Conservation (phyloP, 805 yeast genomes). For the Candida namnaoensis region DNA sequence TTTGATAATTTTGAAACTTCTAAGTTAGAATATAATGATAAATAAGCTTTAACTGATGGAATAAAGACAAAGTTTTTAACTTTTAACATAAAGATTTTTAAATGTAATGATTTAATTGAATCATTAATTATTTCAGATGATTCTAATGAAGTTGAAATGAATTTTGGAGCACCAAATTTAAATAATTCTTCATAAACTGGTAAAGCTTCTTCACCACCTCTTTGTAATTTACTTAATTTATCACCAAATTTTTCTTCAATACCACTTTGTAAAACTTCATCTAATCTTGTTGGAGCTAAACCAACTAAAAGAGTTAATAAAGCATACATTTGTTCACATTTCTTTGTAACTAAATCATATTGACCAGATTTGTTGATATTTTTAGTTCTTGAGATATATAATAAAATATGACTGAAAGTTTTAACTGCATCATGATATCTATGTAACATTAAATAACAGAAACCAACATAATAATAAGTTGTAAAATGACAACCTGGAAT, state of each 20-base stretch:
- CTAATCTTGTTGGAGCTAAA: constrained; percentile 36
- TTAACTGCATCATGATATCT: constrained; percentile 42
- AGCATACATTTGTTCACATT: constrained; percentile 43
- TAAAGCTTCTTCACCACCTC: constrained; percentile 33
- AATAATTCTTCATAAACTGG: constrained; percentile 36
- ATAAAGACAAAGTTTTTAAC: constrained; percentile 27
- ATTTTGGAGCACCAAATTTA: constrained; percentile 38
- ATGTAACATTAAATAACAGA: constrained; percentile 40
- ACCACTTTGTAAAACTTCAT: constrained; percentile 33
- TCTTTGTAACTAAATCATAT: constrained; percentile 36
- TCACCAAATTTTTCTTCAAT: constrained; percentile 39
- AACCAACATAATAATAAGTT: constrained; percentile 42
- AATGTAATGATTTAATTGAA: constrained; percentile 30
- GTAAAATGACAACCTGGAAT: constrained; percentile 42
- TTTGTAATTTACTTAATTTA: constrained; percentile 29
- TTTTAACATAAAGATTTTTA: constrained; percentile 32
- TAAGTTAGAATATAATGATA: constrained; percentile 36
- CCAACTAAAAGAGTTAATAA: constrained; percentile 36
- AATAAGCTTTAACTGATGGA: constrained; percentile 33
- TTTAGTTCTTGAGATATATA: constrained; percentile 36
- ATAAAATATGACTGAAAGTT: constrained; percentile 35
- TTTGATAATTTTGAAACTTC: constrained; percentile 33
- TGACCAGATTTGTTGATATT: constrained; percentile 33
- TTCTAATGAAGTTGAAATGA: constrained; percentile 31
- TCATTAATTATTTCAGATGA: constrained; percentile 26